Percentiles rank a stretch among this genome's conserved stretches.
Evolutionary conservation across 2,329 filamentous ascomycete genomes (phyloP).

Genomic region (Cucurbitaria berberidis): DNA sequence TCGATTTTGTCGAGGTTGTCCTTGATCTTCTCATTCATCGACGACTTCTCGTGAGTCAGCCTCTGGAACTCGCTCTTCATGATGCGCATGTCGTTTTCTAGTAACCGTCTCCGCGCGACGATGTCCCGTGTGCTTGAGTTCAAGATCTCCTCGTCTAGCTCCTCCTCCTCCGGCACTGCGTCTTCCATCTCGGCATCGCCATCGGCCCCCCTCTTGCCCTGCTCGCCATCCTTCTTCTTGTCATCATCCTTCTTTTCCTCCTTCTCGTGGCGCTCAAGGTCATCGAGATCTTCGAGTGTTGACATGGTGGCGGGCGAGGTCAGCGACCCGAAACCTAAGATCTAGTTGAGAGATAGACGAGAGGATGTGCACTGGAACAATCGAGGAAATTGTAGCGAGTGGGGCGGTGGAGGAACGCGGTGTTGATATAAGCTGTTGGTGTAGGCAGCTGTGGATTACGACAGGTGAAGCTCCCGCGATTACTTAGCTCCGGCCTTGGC

Average conservation of each 20-base stretch:
- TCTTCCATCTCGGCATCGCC: slow-evolving; percentile 93
- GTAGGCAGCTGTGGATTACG: slow-evolving; percentile 46
- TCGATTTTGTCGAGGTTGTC: slow-evolving; percentile 99
- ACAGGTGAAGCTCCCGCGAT: slow-evolving; percentile 33
- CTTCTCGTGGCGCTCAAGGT: slow-evolving; percentile 80
- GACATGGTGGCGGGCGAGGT: slow-evolving; percentile 66
- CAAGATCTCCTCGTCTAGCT: slow-evolving; percentile 92
- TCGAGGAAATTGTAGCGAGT: slow-evolving; percentile 5
- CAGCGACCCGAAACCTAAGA: slow-evolving; percentile 5
- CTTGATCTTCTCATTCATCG: slow-evolving; percentile 99
- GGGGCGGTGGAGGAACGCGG: slow-evolving; percentile 13
- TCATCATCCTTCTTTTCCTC: slow-evolving; percentile 68
- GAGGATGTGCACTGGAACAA: slow-evolving; percentile 1
- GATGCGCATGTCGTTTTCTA: slow-evolving; percentile 97
- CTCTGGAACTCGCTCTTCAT: slow-evolving; percentile 98
- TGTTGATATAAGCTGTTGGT: slow-evolving; percentile 33
- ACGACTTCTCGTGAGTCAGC: slow-evolving; percentile 90
- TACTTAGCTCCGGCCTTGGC: slow-evolving; percentile 32
- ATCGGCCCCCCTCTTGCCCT: slow-evolving; percentile 65
- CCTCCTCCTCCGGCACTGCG: slow-evolving; percentile 69
- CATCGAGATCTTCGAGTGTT: slow-evolving; percentile 89
- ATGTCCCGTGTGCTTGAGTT: slow-evolving; percentile 94
- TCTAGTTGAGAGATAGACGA: not conserved
- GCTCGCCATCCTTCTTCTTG: slow-evolving; percentile 61
- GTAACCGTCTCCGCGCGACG: slow-evolving; percentile 82